phyloP scores from a whole-genome alignment of 2,329 filamentous ascomycete genomes.

The Dactylonectria macrodidyma region DNA sequence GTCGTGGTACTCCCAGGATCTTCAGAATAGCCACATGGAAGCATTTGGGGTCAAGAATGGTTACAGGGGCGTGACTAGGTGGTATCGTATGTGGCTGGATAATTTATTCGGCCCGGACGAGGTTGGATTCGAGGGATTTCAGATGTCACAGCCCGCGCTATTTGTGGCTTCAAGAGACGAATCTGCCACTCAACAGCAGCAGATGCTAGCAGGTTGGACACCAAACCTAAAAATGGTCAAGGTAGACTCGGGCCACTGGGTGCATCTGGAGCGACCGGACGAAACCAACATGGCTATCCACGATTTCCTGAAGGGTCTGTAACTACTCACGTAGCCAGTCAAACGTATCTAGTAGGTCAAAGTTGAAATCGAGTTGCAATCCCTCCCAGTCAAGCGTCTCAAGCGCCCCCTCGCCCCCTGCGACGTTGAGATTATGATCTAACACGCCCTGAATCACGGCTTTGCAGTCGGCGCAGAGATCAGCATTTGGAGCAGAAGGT shows the following conservation, averaged over 20 bases:
- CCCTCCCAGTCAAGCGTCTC: constrained; percentile 54
- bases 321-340: constrained; percentile 57
- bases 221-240: constrained; percentile 54
- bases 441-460: constrained; percentile 65
- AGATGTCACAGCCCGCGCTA: constrained; percentile 40
- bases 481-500: constrained; percentile 63
- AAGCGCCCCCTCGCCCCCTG: constrained; percentile 39
- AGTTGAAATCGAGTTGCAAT: constrained; percentile 58
- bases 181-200: constrained; percentile 39
- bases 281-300: constrained; percentile 45
- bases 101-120: constrained; percentile 49
- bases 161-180: constrained; percentile 41
- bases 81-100: constrained; percentile 52
- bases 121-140: constrained; percentile 34
- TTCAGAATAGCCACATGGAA: constrained; percentile 44
- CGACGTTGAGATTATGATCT: constrained; percentile 62
- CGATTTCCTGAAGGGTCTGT: constrained; percentile 31
- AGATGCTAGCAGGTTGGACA: constrained; percentile 48
- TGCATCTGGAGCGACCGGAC: constrained; percentile 48
- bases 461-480: constrained; percentile 63
- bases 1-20: constrained; percentile 44
- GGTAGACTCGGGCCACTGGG: constrained; percentile 54
- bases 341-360: constrained; percentile 65
- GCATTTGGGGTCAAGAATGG: constrained; percentile 43
- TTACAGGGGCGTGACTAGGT: constrained; percentile 49